Percentiles rank a stretch among this genome's conserved stretches.
phyloP scores from a whole-genome alignment of 2,329 filamentous ascomycete genomes.

The Lachnellula subtilissima region DNA sequence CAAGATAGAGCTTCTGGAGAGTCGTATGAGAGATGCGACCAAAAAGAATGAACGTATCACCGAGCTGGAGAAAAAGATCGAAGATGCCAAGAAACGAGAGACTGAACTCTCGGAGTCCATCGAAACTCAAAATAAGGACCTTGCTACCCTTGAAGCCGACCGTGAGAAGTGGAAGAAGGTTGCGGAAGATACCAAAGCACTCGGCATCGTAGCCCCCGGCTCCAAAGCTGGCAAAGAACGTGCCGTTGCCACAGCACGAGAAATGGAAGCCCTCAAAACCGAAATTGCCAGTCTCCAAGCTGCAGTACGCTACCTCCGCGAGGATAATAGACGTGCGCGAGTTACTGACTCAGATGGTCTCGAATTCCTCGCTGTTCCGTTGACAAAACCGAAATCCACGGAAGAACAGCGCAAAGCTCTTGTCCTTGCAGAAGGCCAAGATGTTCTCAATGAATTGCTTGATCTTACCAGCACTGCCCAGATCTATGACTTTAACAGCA shows the following conservation, averaged over 20 bases:
- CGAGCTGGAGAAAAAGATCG: conserved; percentile 58
- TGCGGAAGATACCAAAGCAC: conserved; percentile 57
- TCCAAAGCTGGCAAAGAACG: conserved; percentile 59
- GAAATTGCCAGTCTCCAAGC: conserved; percentile 62
- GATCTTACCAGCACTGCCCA: conserved; percentile 52
- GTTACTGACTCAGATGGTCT: conserved; percentile 50
- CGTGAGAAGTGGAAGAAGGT: conserved; percentile 68
- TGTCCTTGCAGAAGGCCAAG: conserved; percentile 57
- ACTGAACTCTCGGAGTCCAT: conserved; percentile 57
- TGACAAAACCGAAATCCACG: conserved; percentile 40
- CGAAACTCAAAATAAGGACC: conserved; percentile 62
- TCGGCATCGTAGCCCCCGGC: conserved; percentile 42
- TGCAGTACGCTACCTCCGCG: conserved; percentile 62
- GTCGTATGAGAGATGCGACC: conserved; percentile 76
- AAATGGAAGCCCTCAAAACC: conserved; percentile 67
- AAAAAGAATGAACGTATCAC: conserved; percentile 68
- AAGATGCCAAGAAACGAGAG: conserved; percentile 46
- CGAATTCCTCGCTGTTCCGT: conserved; percentile 61
- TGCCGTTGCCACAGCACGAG: conserved; percentile 64
- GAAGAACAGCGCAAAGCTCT: conserved; percentile 46
- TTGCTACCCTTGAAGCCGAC: conserved; percentile 59
- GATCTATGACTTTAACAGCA: conserved; percentile 53
- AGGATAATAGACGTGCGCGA: conserved; percentile 61
- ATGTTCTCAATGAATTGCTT: conserved; percentile 60
- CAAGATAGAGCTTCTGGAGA: conserved; percentile 88